These are phyloP conservation scores for Tetrahymena thermophila DNA, from an alignment of 73 alveolate genomes.

Conservation along the genomic window DNA sequence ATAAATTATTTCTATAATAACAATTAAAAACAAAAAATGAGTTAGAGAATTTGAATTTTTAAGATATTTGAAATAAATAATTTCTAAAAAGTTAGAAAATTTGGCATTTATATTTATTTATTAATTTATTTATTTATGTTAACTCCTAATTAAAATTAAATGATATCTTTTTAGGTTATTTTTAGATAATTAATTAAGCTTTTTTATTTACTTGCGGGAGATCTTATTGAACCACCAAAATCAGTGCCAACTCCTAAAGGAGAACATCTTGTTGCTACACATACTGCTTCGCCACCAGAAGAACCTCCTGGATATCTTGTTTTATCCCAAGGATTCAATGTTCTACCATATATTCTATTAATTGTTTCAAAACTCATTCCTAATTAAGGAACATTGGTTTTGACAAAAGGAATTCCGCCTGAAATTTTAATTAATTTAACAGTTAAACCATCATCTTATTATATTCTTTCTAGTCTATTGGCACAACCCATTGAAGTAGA, in stretches of 20 bases:
- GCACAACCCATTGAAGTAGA: not conserved
- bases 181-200: not conserved
- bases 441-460: conserved; percentile 29
- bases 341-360: conserved; percentile 50
- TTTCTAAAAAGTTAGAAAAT: not conserved
- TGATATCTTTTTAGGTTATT: not conserved
- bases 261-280: conserved; percentile 51
- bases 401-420: conserved; percentile 60
- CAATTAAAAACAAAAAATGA: too few species aligned
- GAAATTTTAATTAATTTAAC: conserved; percentile 36
- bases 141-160: not conserved
- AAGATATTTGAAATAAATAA: too few species aligned
- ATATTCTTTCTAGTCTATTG: not conserved
- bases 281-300: conserved; percentile 82
- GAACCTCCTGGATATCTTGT: conserved; percentile 70
- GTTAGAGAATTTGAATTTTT: not conserved
- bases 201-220: conserved; percentile 44
- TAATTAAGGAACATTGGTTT: conserved; percentile 52
- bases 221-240: conserved; percentile 69
- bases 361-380: conserved; percentile 33
- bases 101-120: not conserved
- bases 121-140: too few species aligned
- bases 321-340: conserved; percentile 56
- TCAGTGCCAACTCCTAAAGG: conserved; percentile 71
- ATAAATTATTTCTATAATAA: too few species aligned